Base-by-base conservation (phyloP, 2,329 filamentous ascomycete species). In the Pestalotiopsis sp. region DNA sequence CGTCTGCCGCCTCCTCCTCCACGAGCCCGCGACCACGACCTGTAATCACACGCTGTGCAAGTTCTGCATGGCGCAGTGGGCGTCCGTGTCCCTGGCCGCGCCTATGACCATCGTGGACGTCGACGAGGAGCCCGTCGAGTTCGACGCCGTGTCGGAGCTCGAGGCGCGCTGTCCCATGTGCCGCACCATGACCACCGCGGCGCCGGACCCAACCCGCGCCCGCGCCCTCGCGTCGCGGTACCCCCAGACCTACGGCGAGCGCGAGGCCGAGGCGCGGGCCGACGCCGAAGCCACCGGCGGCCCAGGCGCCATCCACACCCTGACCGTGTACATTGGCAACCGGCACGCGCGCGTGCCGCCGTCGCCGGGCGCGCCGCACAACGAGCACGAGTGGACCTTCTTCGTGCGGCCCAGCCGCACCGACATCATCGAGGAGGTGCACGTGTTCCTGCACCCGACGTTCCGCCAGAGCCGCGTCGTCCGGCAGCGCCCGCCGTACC, bases 131-230 rank as follows among this genome's bases (percentile, higher is more conserved):
- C 72, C 70, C 68, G 71, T 71, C 70, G 77, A 69, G 68, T 76
- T 67, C n/a, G 70, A 70, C 58, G 69, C 73, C 12, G 67, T 71
- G 3, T 59, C 67, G 1, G 69, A 68, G 70, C 73, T 83, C 52
- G 79, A 82, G 68, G 81, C 81, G 1, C 77, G 77, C 36, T 84
- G 83, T 70, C 83, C 83, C 13, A 84, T 84, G 82, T 85, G 82
- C 64, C 76, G 82, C 7, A 81, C 81, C 2, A 73, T 74, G 52
- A 82, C 82, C 0, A 77, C 77, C 1, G 81, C 81, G 1, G 49
- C 70, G 1, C 70, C 77, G 1, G 77, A 82, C 56, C 57, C 65
- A 5, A 45, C 67, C 5, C 66, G 78, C 4, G 75, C 75, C 5
- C 69, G 70, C n/a, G 66, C 70, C 11, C 73, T 85, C 5, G 70